These are phyloP conservation scores for Leptographium procerum DNA, from an alignment of 2,329 filamentous ascomycete species.

Conservation along the genomic window DNA sequence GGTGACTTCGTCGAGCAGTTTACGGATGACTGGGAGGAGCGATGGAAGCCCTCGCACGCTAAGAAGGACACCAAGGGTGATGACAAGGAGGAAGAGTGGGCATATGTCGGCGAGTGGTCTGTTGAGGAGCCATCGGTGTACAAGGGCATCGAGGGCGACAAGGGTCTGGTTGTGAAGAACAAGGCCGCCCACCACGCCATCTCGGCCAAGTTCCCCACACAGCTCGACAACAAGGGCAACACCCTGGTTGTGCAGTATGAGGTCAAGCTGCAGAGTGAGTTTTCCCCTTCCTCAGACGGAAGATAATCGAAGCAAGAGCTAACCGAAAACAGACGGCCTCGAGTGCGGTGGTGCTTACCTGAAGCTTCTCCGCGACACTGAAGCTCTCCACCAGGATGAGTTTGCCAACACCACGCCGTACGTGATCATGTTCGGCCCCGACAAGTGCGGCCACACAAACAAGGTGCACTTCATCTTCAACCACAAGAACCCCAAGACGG, in stretches of 20 bases:
- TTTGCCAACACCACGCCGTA: constrained; percentile 97
- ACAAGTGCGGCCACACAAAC: constrained; percentile 99
- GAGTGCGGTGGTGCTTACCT: constrained; percentile 98
- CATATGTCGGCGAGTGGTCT: constrained; percentile 91
- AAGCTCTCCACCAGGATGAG: constrained; percentile 91
- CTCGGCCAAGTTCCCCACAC: constrained; percentile 94
- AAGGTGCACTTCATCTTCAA: constrained; percentile 99
- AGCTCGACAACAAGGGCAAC: constrained; percentile 95
- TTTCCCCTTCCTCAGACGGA: neutral
- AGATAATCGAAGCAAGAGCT: neutral
- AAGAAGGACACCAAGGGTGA: constrained; percentile 79
- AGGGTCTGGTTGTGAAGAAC: constrained; percentile 97
- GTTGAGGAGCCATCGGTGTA: constrained; percentile 87
- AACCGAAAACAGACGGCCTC: constrained; percentile 56
- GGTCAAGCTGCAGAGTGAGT: constrained; percentile 94
- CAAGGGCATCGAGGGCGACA: constrained; percentile 90
- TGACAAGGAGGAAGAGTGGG: constrained; percentile 80
- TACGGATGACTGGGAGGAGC: constrained; percentile 84
- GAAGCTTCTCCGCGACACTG: constrained; percentile 97
- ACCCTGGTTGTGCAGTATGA: constrained; percentile 97
- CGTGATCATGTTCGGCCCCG: constrained; percentile 99
- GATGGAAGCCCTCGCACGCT: constrained; percentile 91
- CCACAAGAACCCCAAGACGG: constrained; percentile 99
- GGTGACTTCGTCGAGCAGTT: constrained; percentile 97
- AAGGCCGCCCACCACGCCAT: constrained; percentile 97